Evolutionary conservation across 176 grass and related monocot genomes (phyloP), one percentile per base, ranked within the genome.

Genomic region (Rhipidocladum racemiflorum): DNA sequence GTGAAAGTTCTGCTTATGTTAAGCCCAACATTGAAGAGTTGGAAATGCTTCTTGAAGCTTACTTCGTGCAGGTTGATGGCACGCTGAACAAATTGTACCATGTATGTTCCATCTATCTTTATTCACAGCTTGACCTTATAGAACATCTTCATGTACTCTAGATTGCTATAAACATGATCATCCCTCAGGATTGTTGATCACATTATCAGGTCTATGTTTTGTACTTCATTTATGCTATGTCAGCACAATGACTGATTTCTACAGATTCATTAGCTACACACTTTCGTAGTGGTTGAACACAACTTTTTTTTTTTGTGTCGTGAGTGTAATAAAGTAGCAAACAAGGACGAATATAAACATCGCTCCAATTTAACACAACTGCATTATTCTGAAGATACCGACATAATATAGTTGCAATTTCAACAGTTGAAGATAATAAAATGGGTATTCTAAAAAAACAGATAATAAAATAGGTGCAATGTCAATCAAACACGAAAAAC

Each of bases 11-110:
- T 48, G 38, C 24, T 20, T 29, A 42, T 59, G 67, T 83, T 49
- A 93, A 93, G 74, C 88, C 83, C 12, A 42, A 90, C 4, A 83
- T 90, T 45, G 82, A 93, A 25, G 91, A 93, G 56, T 20, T 88
- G 85, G 91, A 90, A 44, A 90, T 86, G 74, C 85, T 93, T 82
- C 77, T 90, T 21, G 87, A 92, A 83, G 87, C 91, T 61, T 90
- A 90, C 84, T 92, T 92, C 21, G 82, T 93, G 38, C 85, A 90
- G 82, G 68, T 88, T 9, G 91, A 93, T 53, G 79, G 85, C 56
- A 93, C 88, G 15, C 78, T 93, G 61, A 88, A 90, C 64, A 93
- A 85, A 30, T 15, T 93, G 23, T 88, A 35, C 54, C 70, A 75
- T 67, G 91, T 93, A 91, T 51, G 75, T 84, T 16, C 7, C 15